phyloP scores from a whole-genome alignment of 2,329 filamentous ascomycete species.

The Fusarium succisae region DNA sequence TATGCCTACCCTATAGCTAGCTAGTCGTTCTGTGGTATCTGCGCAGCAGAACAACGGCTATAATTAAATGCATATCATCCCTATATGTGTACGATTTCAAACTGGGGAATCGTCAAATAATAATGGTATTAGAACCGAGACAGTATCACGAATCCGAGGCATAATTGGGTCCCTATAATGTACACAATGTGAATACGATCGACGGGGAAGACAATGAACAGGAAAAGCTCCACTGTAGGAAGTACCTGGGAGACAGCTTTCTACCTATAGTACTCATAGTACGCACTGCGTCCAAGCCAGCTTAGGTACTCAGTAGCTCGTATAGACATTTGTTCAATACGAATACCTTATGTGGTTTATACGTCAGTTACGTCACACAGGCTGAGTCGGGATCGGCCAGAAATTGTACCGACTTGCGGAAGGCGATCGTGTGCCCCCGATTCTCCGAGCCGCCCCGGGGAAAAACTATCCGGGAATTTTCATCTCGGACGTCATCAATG shows the following conservation, averaged over 20 bases:
- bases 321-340: neutral
- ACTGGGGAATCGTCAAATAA: neutral
- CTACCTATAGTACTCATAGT: neutral
- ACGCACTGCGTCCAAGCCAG: neutral
- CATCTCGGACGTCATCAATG: conserved; percentile 40
- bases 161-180: neutral
- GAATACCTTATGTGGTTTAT: neutral
- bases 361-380: neutral
- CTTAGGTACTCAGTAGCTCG: neutral
- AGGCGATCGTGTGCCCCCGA: conserved; percentile 28
- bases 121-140: neutral
- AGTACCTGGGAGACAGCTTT: neutral
- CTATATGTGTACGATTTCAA: neutral
- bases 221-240: neutral
- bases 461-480: conserved; percentile 37
- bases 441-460: conserved; percentile 38
- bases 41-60: neutral
- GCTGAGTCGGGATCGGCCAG: conserved; percentile 15
- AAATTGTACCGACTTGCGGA: conserved; percentile 22
- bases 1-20: neutral
- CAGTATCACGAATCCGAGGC: neutral
- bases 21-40: neutral
- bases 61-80: neutral
- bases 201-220: neutral
- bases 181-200: neutral